These are phyloP conservation scores for Closterium sp. DNA, from an alignment of 139 green algal species.

Conservation along the genomic window DNA sequence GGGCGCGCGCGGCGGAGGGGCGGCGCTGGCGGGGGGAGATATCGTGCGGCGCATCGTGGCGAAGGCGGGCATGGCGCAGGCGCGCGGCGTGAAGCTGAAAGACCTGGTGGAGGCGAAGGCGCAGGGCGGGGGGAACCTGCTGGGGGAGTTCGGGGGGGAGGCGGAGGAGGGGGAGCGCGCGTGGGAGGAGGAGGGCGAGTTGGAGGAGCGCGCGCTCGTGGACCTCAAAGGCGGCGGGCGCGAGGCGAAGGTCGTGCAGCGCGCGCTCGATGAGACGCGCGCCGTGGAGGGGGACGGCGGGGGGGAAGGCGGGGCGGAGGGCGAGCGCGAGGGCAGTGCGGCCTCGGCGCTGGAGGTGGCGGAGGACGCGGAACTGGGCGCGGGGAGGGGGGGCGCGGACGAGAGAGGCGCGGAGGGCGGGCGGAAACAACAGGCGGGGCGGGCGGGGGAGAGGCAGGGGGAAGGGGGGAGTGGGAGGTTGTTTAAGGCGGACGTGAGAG, in stretches of 20 bases:
- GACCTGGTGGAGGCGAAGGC: slow-evolving; percentile 3
- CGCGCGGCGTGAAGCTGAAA: not conserved
- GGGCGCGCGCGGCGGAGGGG: no score
- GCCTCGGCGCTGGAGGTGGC: not conserved
- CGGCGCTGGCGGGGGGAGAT: not conserved
- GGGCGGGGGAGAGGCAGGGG: not conserved
- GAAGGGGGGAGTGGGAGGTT: not conserved
- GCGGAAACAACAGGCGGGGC: not conserved
- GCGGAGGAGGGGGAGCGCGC: not conserved
- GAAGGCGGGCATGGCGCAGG: not conserved
- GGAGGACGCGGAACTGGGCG: not conserved
- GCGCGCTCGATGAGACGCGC: not conserved
- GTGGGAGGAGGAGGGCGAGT: not conserved
- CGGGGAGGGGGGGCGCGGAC: not conserved
- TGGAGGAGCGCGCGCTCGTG: not conserved
- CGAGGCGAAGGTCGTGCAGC: not conserved
- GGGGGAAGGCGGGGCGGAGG: not conserved
- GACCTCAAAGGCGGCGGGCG: not conserved
- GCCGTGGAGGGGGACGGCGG: not conserved
- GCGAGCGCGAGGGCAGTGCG: not conserved
- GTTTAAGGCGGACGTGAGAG: not conserved
- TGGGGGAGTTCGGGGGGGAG: not conserved
- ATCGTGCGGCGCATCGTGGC: not conserved
- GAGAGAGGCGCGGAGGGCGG: not conserved
- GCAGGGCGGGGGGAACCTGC: slow-evolving; percentile 1